Evolutionary conservation across 2,329 filamentous ascomycete species (phyloP).

Genomic region (Nectriaceae sp.): DNA sequence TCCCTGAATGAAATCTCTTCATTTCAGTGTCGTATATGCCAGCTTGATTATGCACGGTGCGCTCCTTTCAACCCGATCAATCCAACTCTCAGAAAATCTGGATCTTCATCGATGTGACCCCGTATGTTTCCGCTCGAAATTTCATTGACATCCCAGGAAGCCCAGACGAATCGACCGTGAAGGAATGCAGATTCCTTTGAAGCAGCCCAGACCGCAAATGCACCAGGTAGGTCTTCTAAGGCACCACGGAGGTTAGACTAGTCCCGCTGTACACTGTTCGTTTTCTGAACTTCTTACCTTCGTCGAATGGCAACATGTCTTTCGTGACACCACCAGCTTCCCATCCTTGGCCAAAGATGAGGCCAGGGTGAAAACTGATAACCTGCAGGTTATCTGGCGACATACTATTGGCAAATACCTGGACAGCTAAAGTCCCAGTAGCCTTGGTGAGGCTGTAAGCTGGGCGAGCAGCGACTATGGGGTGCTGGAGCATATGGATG

Average conservation of each 20-base stretch:
- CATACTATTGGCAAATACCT: neutral
- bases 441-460: neutral
- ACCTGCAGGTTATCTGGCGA: neutral
- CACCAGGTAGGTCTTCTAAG: constrained; percentile 30
- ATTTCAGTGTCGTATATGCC: too few relatives aligned
- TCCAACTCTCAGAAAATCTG: neutral
- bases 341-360: neutral
- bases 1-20: too few relatives aligned
- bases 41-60: neutral
- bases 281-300: neutral
- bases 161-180: constrained; percentile 46
- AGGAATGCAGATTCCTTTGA: constrained; percentile 46
- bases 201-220: constrained; percentile 43
- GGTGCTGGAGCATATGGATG: neutral
- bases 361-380: constrained; percentile 2
- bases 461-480: neutral
- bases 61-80: neutral
- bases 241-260: neutral
- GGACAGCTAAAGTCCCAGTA: neutral
- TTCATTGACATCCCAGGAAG: constrained; percentile 52
- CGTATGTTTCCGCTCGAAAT: constrained; percentile 24
- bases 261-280: neutral
- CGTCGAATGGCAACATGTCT: neutral
- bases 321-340: neutral
- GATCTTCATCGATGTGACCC: constrained; percentile 9